Conservation (phyloP, 2,329 filamentous ascomycete species). For the Paecilomyces variotii region DNA sequence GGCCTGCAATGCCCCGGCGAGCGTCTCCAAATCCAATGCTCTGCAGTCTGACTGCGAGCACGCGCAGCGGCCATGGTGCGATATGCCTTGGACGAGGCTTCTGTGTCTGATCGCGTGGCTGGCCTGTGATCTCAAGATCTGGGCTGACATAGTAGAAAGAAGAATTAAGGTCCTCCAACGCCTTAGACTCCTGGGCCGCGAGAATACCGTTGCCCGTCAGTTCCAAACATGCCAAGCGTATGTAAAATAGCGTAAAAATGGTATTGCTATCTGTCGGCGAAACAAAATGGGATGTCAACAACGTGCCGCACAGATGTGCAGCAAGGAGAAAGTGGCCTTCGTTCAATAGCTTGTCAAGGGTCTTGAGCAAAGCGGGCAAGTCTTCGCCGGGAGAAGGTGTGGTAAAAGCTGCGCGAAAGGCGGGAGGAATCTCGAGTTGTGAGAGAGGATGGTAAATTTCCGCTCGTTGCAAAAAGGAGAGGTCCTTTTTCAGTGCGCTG, state of each 20-base stretch:
- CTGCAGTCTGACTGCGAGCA: slow-evolving; percentile 75
- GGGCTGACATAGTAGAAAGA: slow-evolving; percentile 41
- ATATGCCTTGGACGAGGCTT: slow-evolving; percentile 54
- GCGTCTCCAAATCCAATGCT: slow-evolving; percentile 80
- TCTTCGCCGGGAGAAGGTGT: slow-evolving; percentile 57
- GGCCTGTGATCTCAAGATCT: slow-evolving; percentile 20
- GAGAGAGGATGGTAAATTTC: slow-evolving; percentile 78
- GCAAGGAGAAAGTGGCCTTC: slow-evolving; percentile 73
- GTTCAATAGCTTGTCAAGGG: slow-evolving; percentile 58
- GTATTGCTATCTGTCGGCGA: slow-evolving; percentile 47
- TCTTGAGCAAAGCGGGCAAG: slow-evolving; percentile 24
- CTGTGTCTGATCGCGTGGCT: slow-evolving; percentile 55
- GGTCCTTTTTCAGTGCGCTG: slow-evolving; percentile 54
- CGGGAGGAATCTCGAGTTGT: slow-evolving; percentile 48
- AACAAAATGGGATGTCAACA: slow-evolving; percentile 35
- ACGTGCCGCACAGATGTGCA: slow-evolving; percentile 44
- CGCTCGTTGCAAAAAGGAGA: slow-evolving; percentile 70
- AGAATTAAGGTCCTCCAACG: slow-evolving; percentile 55
- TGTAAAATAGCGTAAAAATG: slow-evolving; percentile 74
- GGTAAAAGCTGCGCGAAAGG: slow-evolving; percentile 63
- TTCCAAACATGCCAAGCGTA: slow-evolving; percentile 71
- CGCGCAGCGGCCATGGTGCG: slow-evolving; percentile 78
- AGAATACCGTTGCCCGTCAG: slow-evolving; percentile 65
- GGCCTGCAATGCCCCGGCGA: slow-evolving; percentile 75
- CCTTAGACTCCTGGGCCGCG: slow-evolving; percentile 57